Percentiles rank a stretch among this genome's conserved stretches.
Conservation (phyloP, 208 protist species). For the Plasmodiophora brassicae region DNA sequence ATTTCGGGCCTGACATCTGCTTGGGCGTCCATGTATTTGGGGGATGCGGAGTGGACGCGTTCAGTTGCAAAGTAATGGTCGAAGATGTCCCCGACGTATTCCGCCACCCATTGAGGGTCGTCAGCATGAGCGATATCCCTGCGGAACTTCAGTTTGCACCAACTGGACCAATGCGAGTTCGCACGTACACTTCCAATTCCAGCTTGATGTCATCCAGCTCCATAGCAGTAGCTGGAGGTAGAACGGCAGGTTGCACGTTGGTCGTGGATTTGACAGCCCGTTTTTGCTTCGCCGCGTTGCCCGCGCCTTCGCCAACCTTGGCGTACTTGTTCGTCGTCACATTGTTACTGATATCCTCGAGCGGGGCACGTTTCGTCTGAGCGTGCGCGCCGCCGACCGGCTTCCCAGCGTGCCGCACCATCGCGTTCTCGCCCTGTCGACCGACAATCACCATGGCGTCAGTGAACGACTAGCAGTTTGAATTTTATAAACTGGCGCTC, state of each 20-base stretch:
- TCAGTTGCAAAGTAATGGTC: slow-evolving; percentile 2
- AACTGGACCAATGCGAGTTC: background rate
- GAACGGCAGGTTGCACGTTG: background rate
- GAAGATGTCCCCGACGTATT: slow-evolving; percentile 8
- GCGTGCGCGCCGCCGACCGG: too few relatives aligned
- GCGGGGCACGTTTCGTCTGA: background rate
- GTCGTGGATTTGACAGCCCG: background rate
- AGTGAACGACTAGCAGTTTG: too few relatives aligned
- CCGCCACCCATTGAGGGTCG: slow-evolving; percentile 9
- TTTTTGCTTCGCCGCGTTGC: background rate
- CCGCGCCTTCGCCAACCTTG: too few relatives aligned
- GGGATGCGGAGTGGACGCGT: background rate
- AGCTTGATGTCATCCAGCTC: slow-evolving; percentile 8
- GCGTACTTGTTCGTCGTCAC: background rate
- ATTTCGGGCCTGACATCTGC: slow-evolving; percentile 89
- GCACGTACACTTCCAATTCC: background rate
- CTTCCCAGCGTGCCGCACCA: too few relatives aligned
- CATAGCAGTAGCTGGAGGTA: background rate
- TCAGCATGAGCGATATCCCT: background rate
- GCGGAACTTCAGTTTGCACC: background rate
- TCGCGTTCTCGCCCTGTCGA: too few relatives aligned
- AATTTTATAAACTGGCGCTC: too few relatives aligned
- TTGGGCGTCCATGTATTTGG: slow-evolving; percentile 66
- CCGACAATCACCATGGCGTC: too few relatives aligned
- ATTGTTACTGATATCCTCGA: slow-evolving; percentile 1